Evolutionary conservation across 2,329 filamentous ascomycete species (phyloP).

Genomic region (Aquanectria penicillioides): DNA sequence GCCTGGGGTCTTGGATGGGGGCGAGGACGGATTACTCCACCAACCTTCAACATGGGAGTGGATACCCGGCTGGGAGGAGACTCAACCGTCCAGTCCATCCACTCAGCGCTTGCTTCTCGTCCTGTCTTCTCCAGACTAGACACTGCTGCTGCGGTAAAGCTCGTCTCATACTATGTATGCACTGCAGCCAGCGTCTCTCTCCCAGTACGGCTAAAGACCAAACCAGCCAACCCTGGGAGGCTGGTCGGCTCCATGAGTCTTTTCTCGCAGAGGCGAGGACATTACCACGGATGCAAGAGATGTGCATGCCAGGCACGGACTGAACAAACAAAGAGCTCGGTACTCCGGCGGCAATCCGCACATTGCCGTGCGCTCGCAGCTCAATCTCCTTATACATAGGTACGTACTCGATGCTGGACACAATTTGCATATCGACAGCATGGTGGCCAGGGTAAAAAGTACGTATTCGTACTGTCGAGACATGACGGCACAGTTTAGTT

Average conservation of each 20-base stretch:
- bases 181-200: slow-evolving; percentile 12
- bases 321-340: background rate
- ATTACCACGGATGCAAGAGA: slow-evolving; percentile 5
- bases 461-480: too few species aligned
- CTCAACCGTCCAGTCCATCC: slow-evolving; percentile 6
- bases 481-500: too few species aligned
- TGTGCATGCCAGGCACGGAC: too few species aligned
- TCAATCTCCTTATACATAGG: too few species aligned
- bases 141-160: slow-evolving; percentile 13
- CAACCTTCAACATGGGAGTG: slow-evolving; percentile 15
- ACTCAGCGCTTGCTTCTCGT: slow-evolving; percentile 6
- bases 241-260: slow-evolving; percentile 12
- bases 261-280: background rate
- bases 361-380: too few species aligned
- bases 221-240: slow-evolving; percentile 2
- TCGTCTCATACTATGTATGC: slow-evolving; percentile 16
- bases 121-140: slow-evolving; percentile 15
- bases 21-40: slow-evolving; percentile 17
- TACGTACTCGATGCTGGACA: too few species aligned
- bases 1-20: slow-evolving; percentile 33
- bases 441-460: too few species aligned
- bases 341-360: too few species aligned
- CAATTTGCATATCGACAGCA: too few species aligned
- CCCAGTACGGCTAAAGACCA: slow-evolving; percentile 5
- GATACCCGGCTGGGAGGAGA: background rate